Conservation (phyloP, 2,329 filamentous ascomycete species). For the Penicillium sp. region DNA sequence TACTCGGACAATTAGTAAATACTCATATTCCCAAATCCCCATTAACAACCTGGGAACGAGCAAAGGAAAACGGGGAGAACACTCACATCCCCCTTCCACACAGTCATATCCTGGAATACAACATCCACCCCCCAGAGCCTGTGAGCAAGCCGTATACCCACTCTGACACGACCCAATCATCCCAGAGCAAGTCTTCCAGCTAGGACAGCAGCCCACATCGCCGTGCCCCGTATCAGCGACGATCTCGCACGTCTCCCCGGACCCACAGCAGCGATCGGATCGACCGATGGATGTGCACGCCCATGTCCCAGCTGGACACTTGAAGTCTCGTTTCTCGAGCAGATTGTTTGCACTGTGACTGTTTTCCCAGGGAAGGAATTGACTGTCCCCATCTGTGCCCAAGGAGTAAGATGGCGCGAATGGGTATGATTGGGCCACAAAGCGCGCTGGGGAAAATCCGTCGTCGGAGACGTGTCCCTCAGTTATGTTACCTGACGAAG, state of each 20-base stretch:
- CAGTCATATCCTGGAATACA: conserved; percentile 55
- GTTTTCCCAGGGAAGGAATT: too few species aligned
- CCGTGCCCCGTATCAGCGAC: conserved; percentile 47
- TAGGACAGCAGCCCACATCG: conserved; percentile 53
- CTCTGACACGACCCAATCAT: conserved; percentile 43
- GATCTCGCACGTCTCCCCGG: conserved; percentile 46
- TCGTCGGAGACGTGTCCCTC: conserved; percentile 5
- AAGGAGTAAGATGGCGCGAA: conserved; percentile 6
- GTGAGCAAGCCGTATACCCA: conserved; percentile 50
- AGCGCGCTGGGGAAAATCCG: neutral
- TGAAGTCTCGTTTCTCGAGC: conserved; percentile 39
- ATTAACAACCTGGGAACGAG: neutral
- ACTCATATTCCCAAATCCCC: neutral
- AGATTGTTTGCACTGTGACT: neutral
- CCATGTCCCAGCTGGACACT: conserved; percentile 49
- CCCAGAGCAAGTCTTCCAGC: conserved; percentile 45
- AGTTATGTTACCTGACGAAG: conserved; percentile 7
- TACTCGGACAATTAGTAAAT: conserved; percentile 7
- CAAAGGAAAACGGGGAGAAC: conserved; percentile 8
- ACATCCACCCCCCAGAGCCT: conserved; percentile 50
- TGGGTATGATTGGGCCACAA: conserved; percentile 11
- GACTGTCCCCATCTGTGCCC: too few species aligned
- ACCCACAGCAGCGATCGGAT: conserved; percentile 52
- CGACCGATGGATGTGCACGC: conserved; percentile 48
- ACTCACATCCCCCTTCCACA: conserved; percentile 47